These are phyloP conservation scores for Cercospora nicotianae DNA, from an alignment of 2,329 filamentous ascomycete genomes.

Conservation along the genomic window DNA sequence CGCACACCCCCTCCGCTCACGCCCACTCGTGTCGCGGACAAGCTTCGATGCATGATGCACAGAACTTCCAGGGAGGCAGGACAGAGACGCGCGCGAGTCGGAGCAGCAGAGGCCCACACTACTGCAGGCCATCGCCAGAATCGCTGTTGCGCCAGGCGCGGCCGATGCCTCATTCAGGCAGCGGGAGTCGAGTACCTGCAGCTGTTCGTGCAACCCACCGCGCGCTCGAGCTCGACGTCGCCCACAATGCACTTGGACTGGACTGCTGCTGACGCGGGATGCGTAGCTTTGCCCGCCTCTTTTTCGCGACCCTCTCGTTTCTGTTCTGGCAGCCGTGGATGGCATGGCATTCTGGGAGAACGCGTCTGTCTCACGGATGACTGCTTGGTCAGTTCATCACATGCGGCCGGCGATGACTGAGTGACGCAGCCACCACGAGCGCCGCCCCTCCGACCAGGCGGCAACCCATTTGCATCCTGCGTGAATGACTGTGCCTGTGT, in stretches of 20 bases:
- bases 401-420: constrained; percentile 14
- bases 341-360: background rate
- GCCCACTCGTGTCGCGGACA: background rate
- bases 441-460: background rate
- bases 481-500: background rate
- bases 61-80: background rate
- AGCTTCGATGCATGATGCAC: constrained; percentile 11
- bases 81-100: background rate
- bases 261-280: constrained; percentile 5
- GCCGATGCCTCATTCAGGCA: constrained; percentile 5
- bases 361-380: constrained; percentile 15
- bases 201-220: constrained; percentile 4
- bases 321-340: background rate
- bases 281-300: constrained; percentile 11
- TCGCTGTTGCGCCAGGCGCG: constrained; percentile 3
- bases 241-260: background rate
- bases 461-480: background rate
- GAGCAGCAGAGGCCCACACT: background rate
- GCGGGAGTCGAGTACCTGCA: constrained; percentile 12
- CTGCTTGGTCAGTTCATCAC: constrained; percentile 4
- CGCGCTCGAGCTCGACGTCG: background rate
- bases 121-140: background rate
- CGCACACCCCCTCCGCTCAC: constrained; percentile 3
- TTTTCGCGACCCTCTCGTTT: background rate
- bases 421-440: constrained; percentile 16